phyloP scores from a whole-genome alignment of 1,284 basidiomycete species.

The Inonotus obliquus region DNA sequence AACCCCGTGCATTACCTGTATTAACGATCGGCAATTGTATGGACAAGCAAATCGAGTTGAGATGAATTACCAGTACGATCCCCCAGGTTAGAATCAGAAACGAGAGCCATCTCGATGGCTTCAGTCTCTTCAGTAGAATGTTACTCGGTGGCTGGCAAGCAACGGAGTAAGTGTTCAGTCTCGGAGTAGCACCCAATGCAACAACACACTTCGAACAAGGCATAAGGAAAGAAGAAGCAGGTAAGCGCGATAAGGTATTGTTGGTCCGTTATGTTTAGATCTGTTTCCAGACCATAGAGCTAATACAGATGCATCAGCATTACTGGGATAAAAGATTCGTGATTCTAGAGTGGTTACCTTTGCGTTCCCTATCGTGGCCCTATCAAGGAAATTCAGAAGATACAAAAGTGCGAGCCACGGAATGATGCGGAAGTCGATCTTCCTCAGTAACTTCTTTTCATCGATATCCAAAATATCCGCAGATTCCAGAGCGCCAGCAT shows the following conservation, averaged over 20 bases:
- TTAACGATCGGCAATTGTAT: background rate
- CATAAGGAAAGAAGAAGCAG: conserved; percentile 55
- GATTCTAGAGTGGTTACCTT: conserved; percentile 29
- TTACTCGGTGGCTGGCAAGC: conserved; percentile 44
- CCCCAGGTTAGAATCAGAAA: conserved; percentile 54
- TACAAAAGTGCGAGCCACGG: conserved; percentile 59
- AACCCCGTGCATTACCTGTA: conserved; percentile 50
- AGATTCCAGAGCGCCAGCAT: background rate
- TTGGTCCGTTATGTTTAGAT: conserved; percentile 43
- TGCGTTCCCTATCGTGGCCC: conserved; percentile 64
- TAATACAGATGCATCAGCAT: conserved; percentile 22
- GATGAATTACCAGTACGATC: conserved; percentile 45
- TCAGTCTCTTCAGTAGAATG: conserved; percentile 47
- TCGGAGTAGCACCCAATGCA: background rate
- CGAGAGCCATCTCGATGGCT: conserved; percentile 57
- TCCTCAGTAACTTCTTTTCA: conserved; percentile 43
- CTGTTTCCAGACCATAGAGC: conserved; percentile 44
- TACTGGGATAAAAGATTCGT: conserved; percentile 20
- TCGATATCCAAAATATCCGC: conserved; percentile 29
- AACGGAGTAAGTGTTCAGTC: background rate
- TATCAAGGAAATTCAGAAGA: conserved; percentile 57
- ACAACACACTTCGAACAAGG: conserved; percentile 44
- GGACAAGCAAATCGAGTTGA: background rate
- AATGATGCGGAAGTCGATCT: conserved; percentile 47
- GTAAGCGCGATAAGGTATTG: conserved; percentile 54